Evolutionary conservation across 805 yeast species (phyloP), one percentile per base, ranked within the genome.

Genomic region (Debaryomyces castellii): DNA sequence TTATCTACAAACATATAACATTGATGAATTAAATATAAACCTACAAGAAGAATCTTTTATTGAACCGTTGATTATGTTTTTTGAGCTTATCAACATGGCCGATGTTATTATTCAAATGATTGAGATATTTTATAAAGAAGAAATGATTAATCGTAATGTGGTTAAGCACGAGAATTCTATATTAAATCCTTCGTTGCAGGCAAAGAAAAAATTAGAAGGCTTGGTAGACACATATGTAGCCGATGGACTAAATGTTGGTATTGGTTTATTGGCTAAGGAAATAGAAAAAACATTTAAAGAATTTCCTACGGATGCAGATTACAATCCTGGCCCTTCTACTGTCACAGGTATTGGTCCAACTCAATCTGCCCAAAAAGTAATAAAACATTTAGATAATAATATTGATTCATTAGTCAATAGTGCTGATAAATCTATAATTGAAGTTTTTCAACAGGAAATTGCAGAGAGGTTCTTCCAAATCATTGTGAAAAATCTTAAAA

Each of bases 31-130:
- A 7, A 48, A 43, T 43, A 21, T 25, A 5, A 14, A 22, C 5
- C 32, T 40, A 12, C 48, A 48, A 30, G 42, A 55, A 18, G 65
- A 59, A 20, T 58, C 68, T 20, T 73, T 77, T 6, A 84, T 87
- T n/a, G 95, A 87, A 51, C 98, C 98, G 0, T 72, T 92, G 43
- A 85, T 85, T 0, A 81, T 87, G 38, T 92, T 94, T 55, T 86
- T 95, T 14, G 97, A 92, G 60, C 75, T 94, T 46, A 94, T 94
- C 28, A 94, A 91, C 55, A 83, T 89, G 48, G 97, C 97, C 4
- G 99, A 92, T 63, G 71, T 92, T 46, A 88, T 94, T 18, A 85
- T 89, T 56, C 97, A 92, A 61, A 89, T 92, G 95, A 69, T 91
- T 37, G 90, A 87, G 43, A 88, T 89, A 5, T 94, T 94, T 55